Percentiles rank a stretch among this genome's conserved stretches.
These are phyloP conservation scores for Sordariomycetes sp. DNA, from an alignment of 2,329 filamentous ascomycete genomes.

Conservation along the genomic window DNA sequence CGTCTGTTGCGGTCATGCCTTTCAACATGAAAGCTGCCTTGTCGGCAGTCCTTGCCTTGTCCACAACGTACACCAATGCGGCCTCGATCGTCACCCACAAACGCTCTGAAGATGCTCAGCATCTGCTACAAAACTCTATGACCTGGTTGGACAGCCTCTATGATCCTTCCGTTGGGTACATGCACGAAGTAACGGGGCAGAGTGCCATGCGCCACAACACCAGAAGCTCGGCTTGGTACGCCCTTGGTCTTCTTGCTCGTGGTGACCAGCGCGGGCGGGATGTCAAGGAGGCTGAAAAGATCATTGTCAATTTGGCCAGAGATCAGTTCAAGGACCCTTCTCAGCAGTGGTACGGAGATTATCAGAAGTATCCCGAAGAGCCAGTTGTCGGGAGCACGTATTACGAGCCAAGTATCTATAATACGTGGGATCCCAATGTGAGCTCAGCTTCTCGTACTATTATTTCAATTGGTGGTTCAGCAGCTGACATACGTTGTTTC, in stretches of 20 bases:
- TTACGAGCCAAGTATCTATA: conserved; percentile 43
- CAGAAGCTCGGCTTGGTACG: conserved; percentile 49
- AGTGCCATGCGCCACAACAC: conserved; percentile 45
- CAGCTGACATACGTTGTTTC: too few relatives aligned
- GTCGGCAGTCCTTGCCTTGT: too few relatives aligned
- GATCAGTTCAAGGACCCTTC: conserved; percentile 41
- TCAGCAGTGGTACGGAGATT: conserved; percentile 48
- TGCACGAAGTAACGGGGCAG: conserved; percentile 36
- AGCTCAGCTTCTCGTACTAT: too few relatives aligned
- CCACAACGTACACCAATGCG: too few relatives aligned
- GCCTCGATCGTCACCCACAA: too few relatives aligned
- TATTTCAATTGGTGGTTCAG: too few relatives aligned
- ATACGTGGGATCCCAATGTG: conserved; percentile 54
- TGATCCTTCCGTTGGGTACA: conserved; percentile 39
- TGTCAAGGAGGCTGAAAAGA: conserved; percentile 38
- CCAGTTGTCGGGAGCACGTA: conserved; percentile 42
- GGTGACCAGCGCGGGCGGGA: conserved; percentile 42
- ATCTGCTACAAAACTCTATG: too few relatives aligned
- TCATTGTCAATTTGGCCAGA: conserved; percentile 43
- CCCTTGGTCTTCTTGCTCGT: conserved; percentile 45
- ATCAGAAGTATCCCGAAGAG: conserved; percentile 46
- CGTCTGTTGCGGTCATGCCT: too few relatives aligned
- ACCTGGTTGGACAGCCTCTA: conserved; percentile 45
- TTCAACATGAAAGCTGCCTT: too few relatives aligned
- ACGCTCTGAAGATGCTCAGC: too few relatives aligned